A percentile compares a stretch with the other conserved stretches of the same genome.
Conservation (phyloP, 1,284 basidiomycete genomes). For the Sanghuangporus weigelae region DNA sequence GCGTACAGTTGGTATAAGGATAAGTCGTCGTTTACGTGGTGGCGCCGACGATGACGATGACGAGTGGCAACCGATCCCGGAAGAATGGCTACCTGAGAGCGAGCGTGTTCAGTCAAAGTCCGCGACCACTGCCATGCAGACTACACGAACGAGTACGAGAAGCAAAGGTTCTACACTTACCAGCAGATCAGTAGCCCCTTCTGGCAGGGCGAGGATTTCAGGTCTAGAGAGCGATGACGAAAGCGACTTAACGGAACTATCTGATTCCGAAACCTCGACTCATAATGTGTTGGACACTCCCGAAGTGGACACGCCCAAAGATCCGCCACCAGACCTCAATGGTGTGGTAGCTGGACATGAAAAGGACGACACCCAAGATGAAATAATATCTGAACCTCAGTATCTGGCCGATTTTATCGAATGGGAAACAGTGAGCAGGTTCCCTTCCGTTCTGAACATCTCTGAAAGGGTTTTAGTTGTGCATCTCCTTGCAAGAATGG, state of each 20-base stretch:
- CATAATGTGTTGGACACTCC: not conserved
- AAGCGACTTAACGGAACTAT: constrained; percentile 70
- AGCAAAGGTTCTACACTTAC: constrained; percentile 8
- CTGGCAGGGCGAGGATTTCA: constrained; percentile 32
- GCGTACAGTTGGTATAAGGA: constrained; percentile 50
- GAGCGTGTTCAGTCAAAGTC: constrained; percentile 12
- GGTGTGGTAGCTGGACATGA: constrained; percentile 19
- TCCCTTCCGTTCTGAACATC: constrained; percentile 2
- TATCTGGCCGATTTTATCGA: constrained; percentile 59
- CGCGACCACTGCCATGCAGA: constrained; percentile 5
- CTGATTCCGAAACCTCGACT: constrained; percentile 30
- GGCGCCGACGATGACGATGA: constrained; percentile 37
- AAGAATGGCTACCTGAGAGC: constrained; percentile 57
- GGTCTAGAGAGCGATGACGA: constrained; percentile 53
- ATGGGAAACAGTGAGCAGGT: constrained; percentile 72
- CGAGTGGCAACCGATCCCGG: constrained; percentile 74
- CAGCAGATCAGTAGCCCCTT: constrained; percentile 9
- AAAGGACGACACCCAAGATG: constrained; percentile 23
- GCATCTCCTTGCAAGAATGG: constrained; percentile 78
- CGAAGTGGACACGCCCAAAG: constrained; percentile 18
- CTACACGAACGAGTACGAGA: constrained; percentile 22
- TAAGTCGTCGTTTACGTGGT: constrained; percentile 64
- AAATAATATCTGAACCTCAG: not conserved
- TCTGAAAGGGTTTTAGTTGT: constrained; percentile 49
- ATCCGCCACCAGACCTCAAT: not conserved